Conservation (phyloP, 257 asterid species). For the Orobanche coerulescens region DNA sequence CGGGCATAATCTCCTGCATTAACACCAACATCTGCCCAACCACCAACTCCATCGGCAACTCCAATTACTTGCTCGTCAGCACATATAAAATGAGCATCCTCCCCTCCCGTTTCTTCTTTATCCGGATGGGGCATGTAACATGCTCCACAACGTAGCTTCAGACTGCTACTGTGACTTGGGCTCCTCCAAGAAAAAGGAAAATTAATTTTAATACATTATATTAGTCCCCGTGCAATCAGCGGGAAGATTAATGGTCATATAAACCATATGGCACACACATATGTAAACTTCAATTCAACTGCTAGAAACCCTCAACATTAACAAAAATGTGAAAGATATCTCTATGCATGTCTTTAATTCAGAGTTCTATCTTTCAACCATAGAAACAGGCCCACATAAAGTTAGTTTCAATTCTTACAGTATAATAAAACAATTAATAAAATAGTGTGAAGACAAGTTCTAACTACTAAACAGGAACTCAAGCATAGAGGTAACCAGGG, state of each 20-base stretch:
- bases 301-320: not conserved
- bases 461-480: not conserved
- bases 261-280: not conserved
- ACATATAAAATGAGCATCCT: conserved; percentile 87
- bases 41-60: conserved; percentile 95
- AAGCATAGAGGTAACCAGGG: not conserved
- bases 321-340: not conserved
- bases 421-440: too few relatives aligned
- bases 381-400: not conserved
- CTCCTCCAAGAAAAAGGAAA: conserved; percentile 28
- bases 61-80: conserved; percentile 70
- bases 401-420: not conserved
- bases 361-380: not conserved
- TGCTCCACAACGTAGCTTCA: conserved; percentile 65
- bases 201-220: too few relatives aligned
- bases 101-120: conserved; percentile 79
- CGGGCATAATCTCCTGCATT: conserved; percentile 82
- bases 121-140: conserved; percentile 85
- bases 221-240: too few relatives aligned
- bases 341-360: not conserved
- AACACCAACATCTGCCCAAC: conserved; percentile 90
- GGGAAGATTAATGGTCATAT: too few relatives aligned
- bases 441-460: not conserved
- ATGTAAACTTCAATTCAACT: not conserved
- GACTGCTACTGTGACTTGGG: conserved; percentile 19